A percentile compares a stretch with the other conserved stretches of the same genome.
These are phyloP conservation scores for Yamagishiella unicocca DNA, from an alignment of 139 green algal species.

Conservation along the genomic window DNA sequence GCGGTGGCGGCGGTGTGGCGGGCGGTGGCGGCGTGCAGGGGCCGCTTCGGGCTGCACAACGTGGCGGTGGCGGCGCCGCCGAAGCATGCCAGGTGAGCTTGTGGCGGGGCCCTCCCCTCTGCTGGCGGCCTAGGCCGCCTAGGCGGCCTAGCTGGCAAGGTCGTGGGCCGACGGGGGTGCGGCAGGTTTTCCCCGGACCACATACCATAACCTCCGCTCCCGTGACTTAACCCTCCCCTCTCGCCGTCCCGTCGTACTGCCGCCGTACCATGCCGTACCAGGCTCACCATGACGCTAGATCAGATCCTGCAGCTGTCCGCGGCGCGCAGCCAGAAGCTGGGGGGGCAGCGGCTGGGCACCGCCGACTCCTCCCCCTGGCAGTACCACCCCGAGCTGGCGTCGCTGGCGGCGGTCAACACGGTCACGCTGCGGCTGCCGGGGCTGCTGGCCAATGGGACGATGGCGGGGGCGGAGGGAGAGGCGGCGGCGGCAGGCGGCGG, in stretches of 20 bases:
- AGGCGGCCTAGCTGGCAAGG: no score
- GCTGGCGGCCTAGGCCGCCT: no score
- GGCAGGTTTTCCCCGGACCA: no score
- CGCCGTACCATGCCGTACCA: neutral
- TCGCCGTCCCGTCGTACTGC: no score
- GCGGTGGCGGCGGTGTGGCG: constrained; percentile 28
- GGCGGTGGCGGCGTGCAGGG: constrained; percentile 30
- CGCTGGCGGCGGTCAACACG: constrained; percentile 32
- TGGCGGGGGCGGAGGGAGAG: neutral
- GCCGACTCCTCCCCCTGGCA: constrained; percentile 57
- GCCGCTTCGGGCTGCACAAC: constrained; percentile 27
- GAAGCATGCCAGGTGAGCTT: constrained; percentile 50
- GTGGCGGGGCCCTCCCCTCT: neutral
- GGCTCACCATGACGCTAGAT: constrained; percentile 59
- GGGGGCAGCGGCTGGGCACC: constrained; percentile 52
- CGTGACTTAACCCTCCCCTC: no score
- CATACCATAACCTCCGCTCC: no score
- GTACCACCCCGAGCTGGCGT: constrained; percentile 60
- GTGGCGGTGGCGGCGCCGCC: constrained; percentile 54
- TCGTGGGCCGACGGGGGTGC: no score
- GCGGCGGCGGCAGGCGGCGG: neutral
- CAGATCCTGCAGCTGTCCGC: constrained; percentile 62
- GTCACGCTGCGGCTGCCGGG: constrained; percentile 1
- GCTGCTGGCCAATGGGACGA: neutral
- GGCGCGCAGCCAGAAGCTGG: constrained; percentile 47